Evolutionary conservation across 148 eudicot species (phyloP).

Genomic region (Cornus suecica): DNA sequence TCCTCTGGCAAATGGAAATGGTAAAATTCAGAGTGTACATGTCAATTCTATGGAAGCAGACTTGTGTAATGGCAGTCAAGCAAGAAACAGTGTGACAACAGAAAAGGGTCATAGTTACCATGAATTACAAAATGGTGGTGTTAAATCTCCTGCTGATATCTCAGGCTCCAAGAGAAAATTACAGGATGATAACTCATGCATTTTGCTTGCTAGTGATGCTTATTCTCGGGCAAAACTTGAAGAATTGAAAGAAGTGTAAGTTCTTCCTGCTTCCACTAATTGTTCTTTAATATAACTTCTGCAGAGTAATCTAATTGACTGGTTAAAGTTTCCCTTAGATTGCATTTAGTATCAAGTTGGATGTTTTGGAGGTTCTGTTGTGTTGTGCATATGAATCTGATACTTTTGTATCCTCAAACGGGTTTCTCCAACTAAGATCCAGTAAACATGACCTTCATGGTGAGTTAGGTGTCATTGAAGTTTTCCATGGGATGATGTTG

Average conservation of each 20-base stretch:
- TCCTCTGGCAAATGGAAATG: conserved; percentile 44
- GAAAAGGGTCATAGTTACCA: conserved; percentile 16
- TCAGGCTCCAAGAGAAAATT: conserved; percentile 56
- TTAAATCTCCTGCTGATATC: conserved; percentile 21
- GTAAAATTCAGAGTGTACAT: conserved; percentile 26
- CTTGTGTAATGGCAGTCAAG: conserved; percentile 22
- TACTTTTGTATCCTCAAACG: background rate
- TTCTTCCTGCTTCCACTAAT: conserved; percentile 10
- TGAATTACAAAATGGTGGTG: conserved; percentile 32
- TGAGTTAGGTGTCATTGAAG: background rate
- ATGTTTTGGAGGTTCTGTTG: background rate
- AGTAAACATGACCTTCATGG: background rate
- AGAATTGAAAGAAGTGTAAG: conserved; percentile 70
- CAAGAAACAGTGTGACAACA: conserved; percentile 13
- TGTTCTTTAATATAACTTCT: background rate
- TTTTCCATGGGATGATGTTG: background rate
- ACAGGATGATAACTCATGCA: conserved; percentile 41
- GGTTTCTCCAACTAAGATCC: background rate
- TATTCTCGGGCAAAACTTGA: conserved; percentile 46
- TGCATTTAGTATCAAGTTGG: background rate
- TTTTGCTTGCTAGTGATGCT: conserved; percentile 56
- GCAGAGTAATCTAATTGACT: background rate
- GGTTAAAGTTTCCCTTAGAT: background rate
- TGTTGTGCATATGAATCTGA: background rate
- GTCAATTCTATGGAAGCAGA: conserved; percentile 27